Evolutionary conservation across 1,139 yeast species (phyloP), one percentile per base, ranked within the genome.

Genomic region (Suhomyces kunorum): DNA sequence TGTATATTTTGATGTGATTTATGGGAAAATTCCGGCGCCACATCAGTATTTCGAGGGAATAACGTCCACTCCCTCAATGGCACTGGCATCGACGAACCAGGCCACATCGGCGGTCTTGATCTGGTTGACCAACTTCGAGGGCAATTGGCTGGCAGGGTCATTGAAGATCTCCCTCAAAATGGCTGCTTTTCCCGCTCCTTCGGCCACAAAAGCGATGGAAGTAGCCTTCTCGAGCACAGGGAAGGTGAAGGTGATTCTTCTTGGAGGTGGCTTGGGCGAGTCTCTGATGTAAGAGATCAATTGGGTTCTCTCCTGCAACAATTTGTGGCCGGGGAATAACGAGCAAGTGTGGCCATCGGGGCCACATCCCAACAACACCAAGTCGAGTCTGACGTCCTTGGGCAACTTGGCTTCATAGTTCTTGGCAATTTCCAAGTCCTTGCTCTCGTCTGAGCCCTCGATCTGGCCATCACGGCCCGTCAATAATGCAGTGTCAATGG

Each of bases 271-370:
- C 62, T 83, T 83, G 48, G 90, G 90, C 1, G 87, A 81, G 61
- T 83, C 86, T 35, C 61, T 55, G 35, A 78, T 67, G 48, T 62
- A 61, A 9, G 80, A 66, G 42, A 78, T 69, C 45, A 57, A 55
- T 41, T 64, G 61, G 5, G 50, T 39, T 27, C 62, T 56, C 48
- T 76, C 81, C 14, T 64, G 32, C 43, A 78, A 64, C 46, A 78
- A 61, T 49, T 66, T 47, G 63, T 80, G 76, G 43, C 72, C 72
- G 6, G 89, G 89, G 71, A 83, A 83, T 45, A 83, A 71, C 2
- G 90, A 83, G 61, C 89, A 83, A 7, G 89, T 83, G 59, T 83
- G 90, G 15, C 90, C 90, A 51, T 84, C 90, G 19, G 89, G 89
- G 5, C 90, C 90, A 58, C 88, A 83, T 12, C 90, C 90, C 49